These are phyloP conservation scores for Phytopythium oedochilum DNA, from an alignment of 352 stramenopile species.

Conservation along the genomic window DNA sequence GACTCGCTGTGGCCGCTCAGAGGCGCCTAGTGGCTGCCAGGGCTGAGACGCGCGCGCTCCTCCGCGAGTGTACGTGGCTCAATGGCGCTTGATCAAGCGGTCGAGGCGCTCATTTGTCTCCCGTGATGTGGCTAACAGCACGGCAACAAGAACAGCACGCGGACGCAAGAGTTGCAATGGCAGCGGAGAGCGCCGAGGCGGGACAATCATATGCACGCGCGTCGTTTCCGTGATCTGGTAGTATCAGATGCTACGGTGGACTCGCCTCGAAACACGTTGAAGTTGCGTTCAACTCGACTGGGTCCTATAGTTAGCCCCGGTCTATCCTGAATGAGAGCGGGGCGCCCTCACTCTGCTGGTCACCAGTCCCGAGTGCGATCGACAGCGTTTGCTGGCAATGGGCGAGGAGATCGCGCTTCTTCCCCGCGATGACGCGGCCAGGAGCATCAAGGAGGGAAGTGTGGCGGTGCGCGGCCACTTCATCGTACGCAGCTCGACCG, in stretches of 20 bases:
- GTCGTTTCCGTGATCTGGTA: neutral
- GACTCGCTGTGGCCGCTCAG: neutral
- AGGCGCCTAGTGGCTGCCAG: neutral
- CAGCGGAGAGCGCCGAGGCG: neutral
- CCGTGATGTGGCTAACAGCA: neutral
- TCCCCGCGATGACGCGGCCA: neutral
- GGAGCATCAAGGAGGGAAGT: conserved; percentile 48
- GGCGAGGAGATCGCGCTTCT: neutral
- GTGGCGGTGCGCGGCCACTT: conserved; percentile 60
- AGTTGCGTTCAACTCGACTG: neutral
- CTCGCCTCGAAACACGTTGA: neutral
- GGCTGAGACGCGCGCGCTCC: neutral
- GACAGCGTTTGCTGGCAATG: neutral
- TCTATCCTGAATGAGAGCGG: too few species aligned
- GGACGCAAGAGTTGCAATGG: neutral
- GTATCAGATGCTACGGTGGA: neutral
- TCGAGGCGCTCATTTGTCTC: neutral
- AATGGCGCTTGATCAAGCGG: neutral
- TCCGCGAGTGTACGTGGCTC: neutral
- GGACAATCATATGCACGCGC: neutral
- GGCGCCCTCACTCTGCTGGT: too few species aligned
- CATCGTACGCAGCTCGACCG: conserved; percentile 26
- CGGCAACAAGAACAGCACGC: neutral
- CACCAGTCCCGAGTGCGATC: too few species aligned
- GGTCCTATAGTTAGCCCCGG: neutral